Conservation (phyloP, 225 moss, liverwort and hornwort genomes). For the Antitrichia curtipendula region DNA sequence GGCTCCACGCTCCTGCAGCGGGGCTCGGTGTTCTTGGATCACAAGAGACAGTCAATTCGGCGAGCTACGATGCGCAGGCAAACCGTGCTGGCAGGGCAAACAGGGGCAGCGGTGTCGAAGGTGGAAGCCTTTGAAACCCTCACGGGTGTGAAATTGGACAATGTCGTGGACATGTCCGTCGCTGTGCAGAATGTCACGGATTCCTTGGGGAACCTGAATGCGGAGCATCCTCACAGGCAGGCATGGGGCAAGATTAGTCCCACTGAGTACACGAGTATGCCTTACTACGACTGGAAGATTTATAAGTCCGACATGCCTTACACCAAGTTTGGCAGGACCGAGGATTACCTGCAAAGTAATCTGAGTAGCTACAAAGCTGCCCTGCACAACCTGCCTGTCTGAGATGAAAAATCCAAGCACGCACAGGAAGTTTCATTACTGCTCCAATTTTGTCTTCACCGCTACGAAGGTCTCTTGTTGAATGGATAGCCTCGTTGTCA, state of each 20-base stretch:
- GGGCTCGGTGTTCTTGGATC: constrained; percentile 20
- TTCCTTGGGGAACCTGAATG: background rate
- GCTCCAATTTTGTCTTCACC: background rate
- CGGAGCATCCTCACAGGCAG: too few species aligned
- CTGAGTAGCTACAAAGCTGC: constrained; percentile 15
- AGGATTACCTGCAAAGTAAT: constrained; percentile 25
- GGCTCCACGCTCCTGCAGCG: constrained; percentile 19
- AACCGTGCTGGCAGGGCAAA: background rate
- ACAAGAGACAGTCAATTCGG: constrained; percentile 6
- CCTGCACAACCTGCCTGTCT: background rate
- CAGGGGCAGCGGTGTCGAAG: background rate
- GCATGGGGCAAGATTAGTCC: constrained; percentile 13
- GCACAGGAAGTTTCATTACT: background rate
- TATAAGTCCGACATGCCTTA: constrained; percentile 13
- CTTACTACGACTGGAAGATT: constrained; percentile 17
- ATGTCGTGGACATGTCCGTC: constrained; percentile 18
- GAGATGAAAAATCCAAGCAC: background rate
- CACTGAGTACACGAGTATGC: background rate
- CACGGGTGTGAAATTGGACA: constrained; percentile 2
- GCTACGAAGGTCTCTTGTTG: too few species aligned
- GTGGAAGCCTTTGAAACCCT: constrained; percentile 5
- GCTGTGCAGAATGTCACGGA: constrained; percentile 20
- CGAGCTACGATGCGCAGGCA: constrained; percentile 17
- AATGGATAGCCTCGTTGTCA: background rate
- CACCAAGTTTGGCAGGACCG: constrained; percentile 12